Base-by-base conservation (phyloP, 257 asterid genomes). In the Anisodus tanguticus region DNA sequence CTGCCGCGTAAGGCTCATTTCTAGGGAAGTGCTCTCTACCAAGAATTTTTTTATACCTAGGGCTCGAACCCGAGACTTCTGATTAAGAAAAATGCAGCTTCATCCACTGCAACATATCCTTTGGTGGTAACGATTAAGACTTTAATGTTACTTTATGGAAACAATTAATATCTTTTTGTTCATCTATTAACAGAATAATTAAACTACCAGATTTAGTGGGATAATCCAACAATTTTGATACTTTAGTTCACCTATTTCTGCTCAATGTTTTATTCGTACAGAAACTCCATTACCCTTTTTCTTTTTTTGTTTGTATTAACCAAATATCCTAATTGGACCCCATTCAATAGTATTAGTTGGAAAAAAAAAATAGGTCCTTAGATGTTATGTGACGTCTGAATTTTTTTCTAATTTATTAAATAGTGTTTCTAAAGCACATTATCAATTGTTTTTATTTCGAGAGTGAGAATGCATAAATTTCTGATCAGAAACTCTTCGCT, bases 131-230 rank as follows among this genome's bases (percentile, higher is more conserved):
- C 1, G 86, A 87, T 87, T 80, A 88, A 82, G 47, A 76, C 86
- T 82, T 85, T 83, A 84, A 80, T 82, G 66, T 88, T 78, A 80
- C 85, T 60, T 77, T 82, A 70, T 60, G 49, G 31, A 62, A 0
- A 84, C 88, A 87, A 91, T 86, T 87, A 89, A 84, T 72, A 10
- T 11, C 11, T 80, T 43, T 41, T 78, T 2, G 80, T 69, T 78
- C 10, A 81, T 53, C 2, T 62, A 81, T 37, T 17, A 60, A 81
- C 13, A 54, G 2, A 62, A 81, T 58, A 81, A 60, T 43, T 22
- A 41, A 80, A 80, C 39, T 17, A 37, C 39, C 84, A 81, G 11
- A 81, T 60, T 58, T 43, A 12, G 3, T 4, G 60, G 35, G 11
- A 53, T 41, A 58, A 41, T 43, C 57, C 41, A 6, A 37, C 63